phyloP scores from a whole-genome alignment of 75 land plant genomes.

The Cupressus sempervirens region DNA sequence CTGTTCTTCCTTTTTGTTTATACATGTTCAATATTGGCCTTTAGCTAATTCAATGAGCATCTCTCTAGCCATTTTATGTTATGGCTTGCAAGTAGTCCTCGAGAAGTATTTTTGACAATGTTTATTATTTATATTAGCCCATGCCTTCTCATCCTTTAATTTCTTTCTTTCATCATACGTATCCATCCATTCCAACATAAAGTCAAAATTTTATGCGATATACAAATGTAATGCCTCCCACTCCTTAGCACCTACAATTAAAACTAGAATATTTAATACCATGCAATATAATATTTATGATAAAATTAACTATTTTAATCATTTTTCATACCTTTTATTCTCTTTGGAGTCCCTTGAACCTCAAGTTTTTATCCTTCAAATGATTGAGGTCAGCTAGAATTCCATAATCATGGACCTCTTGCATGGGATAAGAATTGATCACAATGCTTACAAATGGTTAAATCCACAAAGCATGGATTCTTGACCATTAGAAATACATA shows the following conservation, averaged over 20 bases:
- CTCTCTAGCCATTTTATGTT: too few species aligned
- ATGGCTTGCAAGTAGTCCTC: too few species aligned
- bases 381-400: background rate
- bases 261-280: background rate
- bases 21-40: too few species aligned
- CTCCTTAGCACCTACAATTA: background rate
- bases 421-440: too few species aligned
- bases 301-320: too few species aligned
- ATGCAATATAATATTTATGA: too few species aligned
- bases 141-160: background rate
- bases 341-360: background rate
- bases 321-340: background rate
- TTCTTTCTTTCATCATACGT: background rate
- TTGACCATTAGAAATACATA: too few species aligned
- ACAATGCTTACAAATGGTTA: too few species aligned
- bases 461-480: too few species aligned
- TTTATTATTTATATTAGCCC: background rate
- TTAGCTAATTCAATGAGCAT: too few species aligned
- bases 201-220: background rate
- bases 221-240: constrained; percentile 3
- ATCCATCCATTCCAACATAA: background rate
- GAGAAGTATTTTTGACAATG: too few species aligned
- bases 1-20: too few species aligned
- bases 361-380: background rate
- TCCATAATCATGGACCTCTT: background rate